phyloP scores from a whole-genome alignment of 176 grass and related monocot genomes.

The Poa pratensis region DNA sequence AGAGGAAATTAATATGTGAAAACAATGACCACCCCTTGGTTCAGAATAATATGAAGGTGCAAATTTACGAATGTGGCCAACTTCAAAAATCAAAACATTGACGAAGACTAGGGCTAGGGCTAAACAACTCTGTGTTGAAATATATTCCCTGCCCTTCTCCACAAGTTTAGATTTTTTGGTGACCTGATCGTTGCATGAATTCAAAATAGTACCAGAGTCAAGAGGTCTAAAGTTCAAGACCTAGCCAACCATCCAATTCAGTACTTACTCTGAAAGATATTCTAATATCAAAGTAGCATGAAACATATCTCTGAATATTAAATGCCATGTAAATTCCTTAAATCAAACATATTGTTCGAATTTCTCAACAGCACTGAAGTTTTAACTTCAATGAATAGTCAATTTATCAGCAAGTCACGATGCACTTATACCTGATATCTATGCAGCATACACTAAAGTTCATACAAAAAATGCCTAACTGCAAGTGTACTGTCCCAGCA shows the following conservation, averaged over 20 bases:
- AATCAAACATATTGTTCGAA: conserved; percentile 17
- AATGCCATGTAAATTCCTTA: conserved; percentile 13
- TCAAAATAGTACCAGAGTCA: background rate
- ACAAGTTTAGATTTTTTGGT: background rate
- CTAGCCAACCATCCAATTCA: background rate
- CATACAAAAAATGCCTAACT: conserved; percentile 25
- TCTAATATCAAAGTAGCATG: conserved; percentile 21
- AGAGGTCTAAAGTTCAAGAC: background rate
- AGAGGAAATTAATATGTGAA: conserved; percentile 27
- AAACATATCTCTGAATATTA: conserved; percentile 5
- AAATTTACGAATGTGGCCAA: conserved; percentile 13
- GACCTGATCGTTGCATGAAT: background rate
- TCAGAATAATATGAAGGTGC: conserved; percentile 34
- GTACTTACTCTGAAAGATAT: background rate
- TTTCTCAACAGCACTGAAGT: background rate
- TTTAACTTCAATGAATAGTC: background rate
- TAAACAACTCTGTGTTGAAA: conserved; percentile 1
- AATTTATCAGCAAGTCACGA: background rate
- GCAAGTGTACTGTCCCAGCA: background rate
- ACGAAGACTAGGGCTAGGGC: background rate
- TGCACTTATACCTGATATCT: background rate
- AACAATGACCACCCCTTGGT: background rate
- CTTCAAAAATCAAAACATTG: background rate
- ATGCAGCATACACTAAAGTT: conserved; percentile 9
- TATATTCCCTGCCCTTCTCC: background rate